A percentile compares a stretch with the other conserved stretches of the same genome.
Evolutionary conservation across 2,329 filamentous ascomycete species (phyloP).

Genomic region (Geosmithia flava): DNA sequence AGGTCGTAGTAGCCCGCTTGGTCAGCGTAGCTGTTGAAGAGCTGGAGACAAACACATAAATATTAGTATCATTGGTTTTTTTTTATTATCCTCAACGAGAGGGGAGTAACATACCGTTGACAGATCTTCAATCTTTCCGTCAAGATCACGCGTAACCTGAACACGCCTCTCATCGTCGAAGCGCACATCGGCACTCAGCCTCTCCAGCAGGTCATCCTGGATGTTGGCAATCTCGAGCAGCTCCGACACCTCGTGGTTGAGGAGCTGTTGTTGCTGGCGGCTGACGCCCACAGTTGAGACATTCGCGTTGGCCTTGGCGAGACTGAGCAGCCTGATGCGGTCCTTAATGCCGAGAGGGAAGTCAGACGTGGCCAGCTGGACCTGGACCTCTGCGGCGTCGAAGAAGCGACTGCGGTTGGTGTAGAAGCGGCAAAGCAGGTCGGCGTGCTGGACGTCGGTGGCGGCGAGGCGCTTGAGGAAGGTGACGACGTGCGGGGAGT

Average conservation of each 20-base stretch:
- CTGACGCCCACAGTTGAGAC: slow-evolving; percentile 67
- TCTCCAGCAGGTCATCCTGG: slow-evolving; percentile 79
- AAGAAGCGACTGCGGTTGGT: slow-evolving; percentile 74
- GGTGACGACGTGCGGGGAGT: slow-evolving; percentile 73
- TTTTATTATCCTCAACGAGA: no score
- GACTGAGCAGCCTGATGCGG: slow-evolving; percentile 78
- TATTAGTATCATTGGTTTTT: slow-evolving; percentile 6
- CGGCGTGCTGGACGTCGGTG: slow-evolving; percentile 65
- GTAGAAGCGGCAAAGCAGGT: slow-evolving; percentile 88
- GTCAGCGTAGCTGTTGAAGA: slow-evolving; percentile 90
- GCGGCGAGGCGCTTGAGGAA: slow-evolving; percentile 71
- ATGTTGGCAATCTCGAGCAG: slow-evolving; percentile 89
- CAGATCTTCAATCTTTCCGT: slow-evolving; percentile 66
- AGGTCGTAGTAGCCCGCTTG: slow-evolving; percentile 89
- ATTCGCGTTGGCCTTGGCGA: slow-evolving; percentile 85
- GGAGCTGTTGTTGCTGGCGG: slow-evolving; percentile 69
- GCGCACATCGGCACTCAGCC: slow-evolving; percentile 59
- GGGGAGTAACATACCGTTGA: slow-evolving; percentile 50
- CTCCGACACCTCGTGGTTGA: slow-evolving; percentile 75
- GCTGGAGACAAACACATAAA: slow-evolving; percentile 33
- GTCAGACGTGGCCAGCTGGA: slow-evolving; percentile 69
- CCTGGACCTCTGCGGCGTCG: slow-evolving; percentile 78
- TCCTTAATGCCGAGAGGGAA: slow-evolving; percentile 71
- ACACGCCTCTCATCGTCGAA: slow-evolving; percentile 49
- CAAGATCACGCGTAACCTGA: slow-evolving; percentile 54